Evolutionary conservation across 1,139 yeast species (phyloP).

Genomic region (Scheffersomyces stambukii): DNA sequence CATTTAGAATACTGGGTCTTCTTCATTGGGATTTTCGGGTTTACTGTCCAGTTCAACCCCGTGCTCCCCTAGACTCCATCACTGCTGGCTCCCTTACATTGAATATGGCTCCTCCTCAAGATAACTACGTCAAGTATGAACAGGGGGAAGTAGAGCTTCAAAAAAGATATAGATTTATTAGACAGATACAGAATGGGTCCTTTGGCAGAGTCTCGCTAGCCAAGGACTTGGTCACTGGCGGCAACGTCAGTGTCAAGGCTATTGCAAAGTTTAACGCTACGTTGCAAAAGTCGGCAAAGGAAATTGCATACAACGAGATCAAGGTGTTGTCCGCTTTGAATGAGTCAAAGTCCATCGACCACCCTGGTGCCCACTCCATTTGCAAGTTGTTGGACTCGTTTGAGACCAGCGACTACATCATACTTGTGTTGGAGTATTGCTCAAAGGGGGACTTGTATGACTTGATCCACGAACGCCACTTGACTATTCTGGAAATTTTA

Average conservation of each 20-base stretch:
- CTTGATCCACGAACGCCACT: conserved; percentile 25
- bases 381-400: conserved; percentile 43
- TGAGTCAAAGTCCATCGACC: too few relatives aligned
- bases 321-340: conserved; percentile 33
- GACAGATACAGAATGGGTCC: conserved; percentile 46
- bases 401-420: conserved; percentile 35
- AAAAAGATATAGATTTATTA: conserved; percentile 32
- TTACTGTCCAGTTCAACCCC: too few relatives aligned
- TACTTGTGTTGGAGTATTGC: conserved; percentile 49
- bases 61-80: too few relatives aligned
- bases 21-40: too few relatives aligned
- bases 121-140: too few relatives aligned
- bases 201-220: conserved; percentile 53
- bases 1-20: too few relatives aligned
- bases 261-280: conserved; percentile 4
- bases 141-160: conserved; percentile 14
- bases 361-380: too few relatives aligned
- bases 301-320: conserved; percentile 50
- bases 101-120: conserved; percentile 1
- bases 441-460: conserved; percentile 49
- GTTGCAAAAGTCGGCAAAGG: too few relatives aligned
- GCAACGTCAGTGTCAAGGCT: conserved; percentile 37
- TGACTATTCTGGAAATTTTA: conserved; percentile 20
- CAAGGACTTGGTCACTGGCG: conserved; percentile 23
- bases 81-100: too few relatives aligned